These are phyloP conservation scores for Aspergillus udagawae DNA, from an alignment of 2,329 filamentous ascomycete species.

Conservation along the genomic window DNA sequence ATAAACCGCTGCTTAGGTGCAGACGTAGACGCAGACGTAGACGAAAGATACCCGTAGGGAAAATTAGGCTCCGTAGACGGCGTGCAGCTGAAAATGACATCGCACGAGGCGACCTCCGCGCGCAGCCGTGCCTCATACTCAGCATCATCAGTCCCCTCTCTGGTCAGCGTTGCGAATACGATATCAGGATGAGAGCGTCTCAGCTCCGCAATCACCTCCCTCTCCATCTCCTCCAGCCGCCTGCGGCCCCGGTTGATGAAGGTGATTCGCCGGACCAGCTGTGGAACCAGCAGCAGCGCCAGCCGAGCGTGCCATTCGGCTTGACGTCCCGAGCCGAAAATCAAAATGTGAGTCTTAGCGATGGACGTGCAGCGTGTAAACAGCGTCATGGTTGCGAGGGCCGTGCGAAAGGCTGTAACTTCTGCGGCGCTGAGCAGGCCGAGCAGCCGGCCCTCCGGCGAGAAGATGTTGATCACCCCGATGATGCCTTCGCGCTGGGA, in stretches of 20 bases:
- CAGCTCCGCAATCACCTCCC: conserved; percentile 28
- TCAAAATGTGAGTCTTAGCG: conserved; percentile 34
- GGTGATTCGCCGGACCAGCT: conserved; percentile 59
- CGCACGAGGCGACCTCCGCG: conserved; percentile 28
- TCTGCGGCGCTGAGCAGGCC: conserved; percentile 70
- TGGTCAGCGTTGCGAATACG: conserved; percentile 39
- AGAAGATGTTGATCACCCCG: conserved; percentile 67
- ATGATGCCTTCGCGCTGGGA: conserved; percentile 44
- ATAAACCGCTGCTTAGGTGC: conserved; percentile 41
- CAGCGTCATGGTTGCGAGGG: conserved; percentile 65
- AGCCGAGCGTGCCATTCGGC: conserved; percentile 50
- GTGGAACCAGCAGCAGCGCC: conserved; percentile 45
- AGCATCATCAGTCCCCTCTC: conserved; percentile 57
- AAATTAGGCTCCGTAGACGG: conserved; percentile 46
- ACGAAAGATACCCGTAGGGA: conserved; percentile 30
- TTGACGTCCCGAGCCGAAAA: conserved; percentile 49
- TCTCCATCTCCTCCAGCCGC: conserved; percentile 50
- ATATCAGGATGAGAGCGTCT: conserved; percentile 34
- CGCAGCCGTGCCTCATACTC: conserved; percentile 33
- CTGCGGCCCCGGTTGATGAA: conserved; percentile 68
- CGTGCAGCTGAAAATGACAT: conserved; percentile 50
- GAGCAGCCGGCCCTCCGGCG: conserved; percentile 56
- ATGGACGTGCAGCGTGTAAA: conserved; percentile 45
- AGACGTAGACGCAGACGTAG: background rate
- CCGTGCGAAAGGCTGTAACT: conserved; percentile 76